phyloP scores from a whole-genome alignment of 2,329 filamentous ascomycete species.

The Colletotrichum horii region DNA sequence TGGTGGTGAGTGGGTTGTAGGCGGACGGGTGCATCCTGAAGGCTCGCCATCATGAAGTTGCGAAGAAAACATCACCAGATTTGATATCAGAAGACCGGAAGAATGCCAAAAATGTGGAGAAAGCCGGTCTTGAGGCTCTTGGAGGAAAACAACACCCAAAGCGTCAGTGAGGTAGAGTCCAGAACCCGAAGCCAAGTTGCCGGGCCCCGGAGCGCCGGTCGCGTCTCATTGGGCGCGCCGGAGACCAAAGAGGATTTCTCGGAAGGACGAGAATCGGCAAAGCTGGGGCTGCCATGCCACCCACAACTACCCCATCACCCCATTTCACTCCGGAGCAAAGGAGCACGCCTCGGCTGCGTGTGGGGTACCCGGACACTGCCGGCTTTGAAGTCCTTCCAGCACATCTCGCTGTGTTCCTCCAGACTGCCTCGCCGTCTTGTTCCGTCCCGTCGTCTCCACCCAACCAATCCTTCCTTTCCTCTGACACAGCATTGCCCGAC shows the following conservation, averaged over 20 bases:
- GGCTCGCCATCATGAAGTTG: slow-evolving; percentile 1
- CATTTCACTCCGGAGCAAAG: not conserved
- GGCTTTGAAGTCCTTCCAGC: not conserved
- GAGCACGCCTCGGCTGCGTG: not conserved
- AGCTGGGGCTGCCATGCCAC: slow-evolving; percentile 5
- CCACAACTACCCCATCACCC: not conserved
- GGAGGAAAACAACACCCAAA: not conserved
- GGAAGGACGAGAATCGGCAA: slow-evolving; percentile 21
- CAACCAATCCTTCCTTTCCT: not conserved
- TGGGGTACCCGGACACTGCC: not conserved
- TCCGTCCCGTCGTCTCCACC: not conserved
- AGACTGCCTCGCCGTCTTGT: not conserved
- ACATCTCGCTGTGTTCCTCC: not conserved
- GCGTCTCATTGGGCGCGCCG: slow-evolving; percentile 11
- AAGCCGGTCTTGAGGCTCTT: slow-evolving; percentile 8
- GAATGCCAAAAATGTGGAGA: not conserved
- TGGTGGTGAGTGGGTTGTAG: not conserved
- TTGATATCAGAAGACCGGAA: not conserved
- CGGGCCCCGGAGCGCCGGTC: slow-evolving; percentile 4
- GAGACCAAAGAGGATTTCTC: slow-evolving; percentile 17
- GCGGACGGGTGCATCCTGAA: not conserved
- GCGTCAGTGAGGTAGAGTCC: not conserved
- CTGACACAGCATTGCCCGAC: not conserved
- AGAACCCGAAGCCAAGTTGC: slow-evolving; percentile 11
- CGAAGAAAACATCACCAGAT: not conserved